Percentiles rank a stretch among this genome's conserved stretches.
These are phyloP conservation scores for Candida multigemmis DNA, from an alignment of 805 yeast genomes.

Conservation along the genomic window DNA sequence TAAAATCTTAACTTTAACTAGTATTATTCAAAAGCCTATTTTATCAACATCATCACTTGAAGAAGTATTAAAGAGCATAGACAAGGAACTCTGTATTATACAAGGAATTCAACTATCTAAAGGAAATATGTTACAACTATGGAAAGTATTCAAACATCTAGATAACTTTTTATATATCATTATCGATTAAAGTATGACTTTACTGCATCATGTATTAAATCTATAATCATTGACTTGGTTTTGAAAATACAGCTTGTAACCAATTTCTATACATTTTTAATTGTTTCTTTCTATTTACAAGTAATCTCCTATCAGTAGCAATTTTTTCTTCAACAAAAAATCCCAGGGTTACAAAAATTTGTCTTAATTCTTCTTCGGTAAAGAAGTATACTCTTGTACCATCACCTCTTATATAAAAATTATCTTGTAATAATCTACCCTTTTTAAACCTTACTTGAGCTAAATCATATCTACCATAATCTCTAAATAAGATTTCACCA, in stretches of 20 bases:
- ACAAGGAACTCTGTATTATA: constrained; percentile 7
- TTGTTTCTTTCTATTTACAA: constrained; percentile 87
- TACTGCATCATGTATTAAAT: too few species aligned
- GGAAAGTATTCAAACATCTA: constrained; percentile 22
- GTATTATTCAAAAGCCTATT: constrained; percentile 21
- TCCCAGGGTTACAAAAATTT: constrained; percentile 44
- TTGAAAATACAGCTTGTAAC: constrained; percentile 86
- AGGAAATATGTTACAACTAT: constrained; percentile 16
- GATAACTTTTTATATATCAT: constrained; percentile 29
- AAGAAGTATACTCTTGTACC: constrained; percentile 97
- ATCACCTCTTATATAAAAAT: constrained; percentile 94
- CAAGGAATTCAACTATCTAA: too few species aligned
- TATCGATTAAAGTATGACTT: constrained; percentile 6
- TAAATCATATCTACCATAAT: constrained; percentile 91
- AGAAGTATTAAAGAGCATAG: too few species aligned
- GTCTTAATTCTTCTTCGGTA: constrained; percentile 82
- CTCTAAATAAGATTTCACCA: constrained; percentile 81
- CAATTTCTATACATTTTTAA: constrained; percentile 95
- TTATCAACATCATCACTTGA: too few species aligned
- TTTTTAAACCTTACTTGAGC: constrained; percentile 93
- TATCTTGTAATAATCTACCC: constrained; percentile 78
- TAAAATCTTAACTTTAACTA: constrained; percentile 31
- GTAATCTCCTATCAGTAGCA: constrained; percentile 82
- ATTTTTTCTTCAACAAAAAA: constrained; percentile 64
- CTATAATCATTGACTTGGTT: too few species aligned